Conservation (phyloP, 108 stramenopile genomes). For the Conticribra guillardii region DNA sequence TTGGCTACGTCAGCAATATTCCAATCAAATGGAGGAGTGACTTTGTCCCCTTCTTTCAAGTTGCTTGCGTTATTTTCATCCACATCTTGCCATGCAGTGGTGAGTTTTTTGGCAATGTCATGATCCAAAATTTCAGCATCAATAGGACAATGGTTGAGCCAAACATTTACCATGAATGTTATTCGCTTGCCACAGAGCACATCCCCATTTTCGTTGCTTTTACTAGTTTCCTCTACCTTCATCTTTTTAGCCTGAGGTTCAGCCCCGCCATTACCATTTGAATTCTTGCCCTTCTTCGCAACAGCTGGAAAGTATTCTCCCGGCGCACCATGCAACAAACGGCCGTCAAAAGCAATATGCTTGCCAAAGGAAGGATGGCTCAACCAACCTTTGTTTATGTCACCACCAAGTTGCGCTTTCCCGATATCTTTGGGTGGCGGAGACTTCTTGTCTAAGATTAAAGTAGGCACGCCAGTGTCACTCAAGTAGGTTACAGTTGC, state of each 20-base stretch:
- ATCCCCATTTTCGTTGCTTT: background rate
- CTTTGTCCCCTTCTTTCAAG: slow-evolving; percentile 37
- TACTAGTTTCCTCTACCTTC: slow-evolving; percentile 24
- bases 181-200: slow-evolving; percentile 53
- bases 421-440: slow-evolving; percentile 64
- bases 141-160: slow-evolving; percentile 88
- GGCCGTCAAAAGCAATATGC: slow-evolving; percentile 90
- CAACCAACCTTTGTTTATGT: slow-evolving; percentile 71
- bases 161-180: slow-evolving; percentile 93
- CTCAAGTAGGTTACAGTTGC: slow-evolving; percentile 90
- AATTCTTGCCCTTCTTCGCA: background rate
- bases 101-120: slow-evolving; percentile 71
- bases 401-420: slow-evolving; percentile 64
- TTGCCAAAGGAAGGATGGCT: slow-evolving; percentile 82
- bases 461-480: slow-evolving; percentile 84
- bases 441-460: slow-evolving; percentile 66
- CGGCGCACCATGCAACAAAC: slow-evolving; percentile 91
- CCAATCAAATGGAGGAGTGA: slow-evolving; percentile 55
- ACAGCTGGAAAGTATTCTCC: slow-evolving; percentile 71
- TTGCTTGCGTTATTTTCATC: slow-evolving; percentile 15
- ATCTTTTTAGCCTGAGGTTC: slow-evolving; percentile 15
- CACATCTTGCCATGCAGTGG: slow-evolving; percentile 39
- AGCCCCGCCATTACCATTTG: slow-evolving; percentile 1
- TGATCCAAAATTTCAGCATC: slow-evolving; percentile 76
- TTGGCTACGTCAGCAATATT: slow-evolving; percentile 29